Percentiles rank a stretch among this genome's conserved stretches.
phyloP scores from a whole-genome alignment of 495 filamentous ascomycete species.

The Chaetomidium leptoderma region DNA sequence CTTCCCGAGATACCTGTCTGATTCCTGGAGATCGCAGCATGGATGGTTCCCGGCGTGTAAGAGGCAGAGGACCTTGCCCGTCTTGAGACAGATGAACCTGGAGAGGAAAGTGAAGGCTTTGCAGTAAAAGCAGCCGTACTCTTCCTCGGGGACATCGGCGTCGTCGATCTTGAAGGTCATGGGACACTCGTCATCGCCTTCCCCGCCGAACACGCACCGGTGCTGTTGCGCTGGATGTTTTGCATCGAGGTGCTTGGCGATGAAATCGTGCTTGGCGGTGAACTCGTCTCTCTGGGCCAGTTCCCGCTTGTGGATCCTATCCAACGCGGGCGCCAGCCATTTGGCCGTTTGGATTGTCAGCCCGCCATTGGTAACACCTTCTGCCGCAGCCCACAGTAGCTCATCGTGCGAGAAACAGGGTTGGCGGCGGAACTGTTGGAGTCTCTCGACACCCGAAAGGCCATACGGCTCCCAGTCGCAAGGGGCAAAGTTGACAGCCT shows the following conservation, averaged over 20 bases:
- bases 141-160: conserved; percentile 77
- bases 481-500: conserved; percentile 97
- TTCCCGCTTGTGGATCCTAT: conserved; percentile 71
- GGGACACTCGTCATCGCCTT: conserved; percentile 39
- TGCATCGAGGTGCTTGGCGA: conserved; percentile 54
- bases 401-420: conserved; percentile 98
- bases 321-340: conserved; percentile 85
- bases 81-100: conserved; percentile 75
- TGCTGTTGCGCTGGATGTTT: conserved; percentile 30
- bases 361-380: conserved; percentile 61
- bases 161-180: conserved; percentile 53
- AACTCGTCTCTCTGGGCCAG: conserved; percentile 62
- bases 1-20: conserved; percentile 56
- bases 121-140: conserved; percentile 86
- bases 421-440: conserved; percentile 83
- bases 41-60: conserved; percentile 70
- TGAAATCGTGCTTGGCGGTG: conserved; percentile 53
- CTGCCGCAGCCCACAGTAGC: conserved; percentile 77
- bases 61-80: conserved; percentile 73
- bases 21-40: conserved; percentile 66
- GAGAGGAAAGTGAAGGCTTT: conserved; percentile 91
- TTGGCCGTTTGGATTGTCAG: conserved; percentile 88
- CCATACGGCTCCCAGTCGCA: conserved; percentile 96
- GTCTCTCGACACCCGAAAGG: conserved; percentile 75
- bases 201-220: conserved; percentile 41